These are phyloP conservation scores for Houttuynia cordata DNA, from an alignment of 164 flowering plant species.

Conservation along the genomic window DNA sequence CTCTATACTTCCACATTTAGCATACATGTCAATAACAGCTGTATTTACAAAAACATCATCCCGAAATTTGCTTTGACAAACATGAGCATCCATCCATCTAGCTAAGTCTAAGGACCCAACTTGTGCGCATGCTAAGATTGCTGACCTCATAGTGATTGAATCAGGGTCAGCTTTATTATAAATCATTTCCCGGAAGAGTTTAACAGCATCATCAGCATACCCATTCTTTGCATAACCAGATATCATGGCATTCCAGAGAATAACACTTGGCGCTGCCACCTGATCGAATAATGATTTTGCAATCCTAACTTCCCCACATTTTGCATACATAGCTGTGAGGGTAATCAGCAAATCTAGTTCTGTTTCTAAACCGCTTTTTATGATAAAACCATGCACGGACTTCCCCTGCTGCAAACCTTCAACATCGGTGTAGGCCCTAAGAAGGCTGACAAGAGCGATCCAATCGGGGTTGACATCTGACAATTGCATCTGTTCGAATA, in stretches of 20 bases:
- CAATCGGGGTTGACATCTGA: slow-evolving; percentile 16
- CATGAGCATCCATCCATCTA: slow-evolving; percentile 21
- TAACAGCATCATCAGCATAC: slow-evolving; percentile 19
- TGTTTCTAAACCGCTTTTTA: slow-evolving; percentile 20
- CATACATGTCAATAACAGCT: slow-evolving; percentile 33
- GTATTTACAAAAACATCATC: slow-evolving; percentile 25
- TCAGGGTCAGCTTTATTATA: slow-evolving; percentile 12
- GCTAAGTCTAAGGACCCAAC: slow-evolving; percentile 20
- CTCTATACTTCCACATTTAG: slow-evolving; percentile 30
- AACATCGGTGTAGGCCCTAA: slow-evolving; percentile 24
- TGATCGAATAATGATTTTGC: slow-evolving; percentile 20
- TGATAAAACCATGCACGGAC: slow-evolving; percentile 14
- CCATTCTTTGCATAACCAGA: slow-evolving; percentile 30
- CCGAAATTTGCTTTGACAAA: slow-evolving; percentile 10
- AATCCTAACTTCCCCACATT: slow-evolving; percentile 18
- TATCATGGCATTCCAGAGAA: slow-evolving; percentile 29
- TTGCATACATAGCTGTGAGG: slow-evolving; percentile 24
- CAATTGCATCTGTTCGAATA: slow-evolving; percentile 16
- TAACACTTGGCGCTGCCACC: slow-evolving; percentile 12
- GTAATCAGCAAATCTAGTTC: slow-evolving; percentile 21
- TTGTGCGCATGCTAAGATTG: slow-evolving; percentile 22
- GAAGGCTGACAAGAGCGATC: slow-evolving; percentile 23
- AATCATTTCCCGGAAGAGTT: slow-evolving; percentile 18
- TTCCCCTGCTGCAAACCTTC: slow-evolving; percentile 20
- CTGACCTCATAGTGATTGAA: slow-evolving; percentile 20